Evolutionary conservation across 345 rosid species (phyloP).

Genomic region (Heritiera fomes): DNA sequence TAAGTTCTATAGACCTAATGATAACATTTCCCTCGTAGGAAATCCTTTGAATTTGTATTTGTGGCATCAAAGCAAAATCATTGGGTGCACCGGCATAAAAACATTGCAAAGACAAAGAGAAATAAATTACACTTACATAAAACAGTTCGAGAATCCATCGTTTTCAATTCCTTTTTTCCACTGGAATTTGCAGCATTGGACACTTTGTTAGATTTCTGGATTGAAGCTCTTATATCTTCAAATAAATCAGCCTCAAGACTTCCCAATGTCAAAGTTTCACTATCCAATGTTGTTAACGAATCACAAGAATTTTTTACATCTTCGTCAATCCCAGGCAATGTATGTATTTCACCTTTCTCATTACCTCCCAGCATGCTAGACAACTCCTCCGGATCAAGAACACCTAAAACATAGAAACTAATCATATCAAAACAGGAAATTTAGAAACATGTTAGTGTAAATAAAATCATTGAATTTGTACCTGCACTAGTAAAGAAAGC

Average conservation of each 20-base stretch:
- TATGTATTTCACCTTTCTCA: constrained; percentile 37
- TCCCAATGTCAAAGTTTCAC: constrained; percentile 57
- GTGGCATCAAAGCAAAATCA: background rate
- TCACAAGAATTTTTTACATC: constrained; percentile 66
- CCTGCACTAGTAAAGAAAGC: constrained; percentile 97
- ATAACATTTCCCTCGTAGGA: background rate
- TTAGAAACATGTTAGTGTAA: background rate
- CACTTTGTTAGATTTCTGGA: constrained; percentile 54
- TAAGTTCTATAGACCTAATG: background rate
- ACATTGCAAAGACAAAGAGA: background rate
- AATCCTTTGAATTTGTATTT: background rate
- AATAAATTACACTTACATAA: constrained; percentile 50
- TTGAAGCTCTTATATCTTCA: constrained; percentile 79
- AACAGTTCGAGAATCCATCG: constrained; percentile 26
- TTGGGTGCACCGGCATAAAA: background rate
- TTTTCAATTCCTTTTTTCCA: constrained; percentile 32
- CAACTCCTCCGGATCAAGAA: constrained; percentile 87
- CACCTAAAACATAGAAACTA: constrained; percentile 43
- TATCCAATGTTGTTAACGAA: constrained; percentile 69
- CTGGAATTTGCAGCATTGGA: constrained; percentile 35
- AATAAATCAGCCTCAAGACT: constrained; percentile 58
- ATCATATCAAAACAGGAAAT: background rate
- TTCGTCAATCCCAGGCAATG: constrained; percentile 69
- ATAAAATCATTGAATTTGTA: constrained; percentile 18
- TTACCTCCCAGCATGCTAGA: constrained; percentile 64